A percentile compares a stretch with the other conserved stretches of the same genome.
phyloP scores from a whole-genome alignment of 257 asterid genomes.

The Rubia yunnanensis region DNA sequence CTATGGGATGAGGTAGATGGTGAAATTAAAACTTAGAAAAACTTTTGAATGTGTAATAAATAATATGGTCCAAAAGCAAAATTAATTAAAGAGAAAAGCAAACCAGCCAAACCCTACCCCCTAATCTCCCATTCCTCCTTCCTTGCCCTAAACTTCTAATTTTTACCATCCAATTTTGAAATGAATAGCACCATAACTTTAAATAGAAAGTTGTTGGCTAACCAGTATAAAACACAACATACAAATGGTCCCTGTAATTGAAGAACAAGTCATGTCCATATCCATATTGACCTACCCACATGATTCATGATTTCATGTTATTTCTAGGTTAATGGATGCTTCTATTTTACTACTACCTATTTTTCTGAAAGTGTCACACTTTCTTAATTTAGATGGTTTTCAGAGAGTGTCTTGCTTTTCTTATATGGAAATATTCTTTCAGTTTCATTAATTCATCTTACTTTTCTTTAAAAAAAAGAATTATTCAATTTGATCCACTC shows the following conservation, averaged over 20 bases:
- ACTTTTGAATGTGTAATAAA: background rate
- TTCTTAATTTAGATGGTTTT: no score
- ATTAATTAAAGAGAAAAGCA: background rate
- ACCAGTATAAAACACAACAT: background rate
- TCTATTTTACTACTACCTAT: no score
- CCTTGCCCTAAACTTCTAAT: background rate
- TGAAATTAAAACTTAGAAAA: no score
- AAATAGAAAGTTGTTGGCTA: constrained; percentile 10
- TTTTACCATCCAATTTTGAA: background rate
- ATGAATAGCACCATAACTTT: background rate
- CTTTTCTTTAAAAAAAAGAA: no score
- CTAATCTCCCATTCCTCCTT: background rate
- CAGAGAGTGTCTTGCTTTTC: no score
- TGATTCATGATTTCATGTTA: background rate
- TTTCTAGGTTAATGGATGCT: no score
- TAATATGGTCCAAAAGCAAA: background rate
- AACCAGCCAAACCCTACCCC: background rate
- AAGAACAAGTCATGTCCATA: background rate
- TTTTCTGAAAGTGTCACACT: no score
- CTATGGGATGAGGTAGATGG: background rate
- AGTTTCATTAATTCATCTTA: no score
- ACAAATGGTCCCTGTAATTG: constrained; percentile 6
- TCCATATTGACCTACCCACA: background rate
- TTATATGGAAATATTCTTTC: no score
- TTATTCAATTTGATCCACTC: no score